phyloP scores from a whole-genome alignment of 441 rosid species.

The Viola pubescens region DNA sequence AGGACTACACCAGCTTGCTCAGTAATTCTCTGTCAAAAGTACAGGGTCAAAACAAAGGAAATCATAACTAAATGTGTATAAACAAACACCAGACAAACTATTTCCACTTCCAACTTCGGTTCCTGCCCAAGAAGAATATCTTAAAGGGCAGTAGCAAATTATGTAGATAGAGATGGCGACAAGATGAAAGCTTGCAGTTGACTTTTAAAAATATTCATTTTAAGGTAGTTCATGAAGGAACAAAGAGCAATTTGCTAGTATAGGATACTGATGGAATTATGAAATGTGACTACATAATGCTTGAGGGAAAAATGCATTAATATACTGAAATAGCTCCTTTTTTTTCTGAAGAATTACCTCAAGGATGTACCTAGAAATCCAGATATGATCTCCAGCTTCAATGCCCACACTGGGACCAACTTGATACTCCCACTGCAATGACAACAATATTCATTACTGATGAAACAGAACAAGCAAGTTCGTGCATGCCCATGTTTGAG shows the following conservation, averaged over 20 bases:
- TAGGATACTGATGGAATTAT: background rate
- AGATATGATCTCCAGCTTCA: constrained; percentile 88
- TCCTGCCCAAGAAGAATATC: background rate
- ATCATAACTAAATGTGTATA: background rate
- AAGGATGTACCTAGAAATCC: constrained; percentile 93
- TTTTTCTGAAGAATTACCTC: constrained; percentile 43
- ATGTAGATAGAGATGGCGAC: background rate
- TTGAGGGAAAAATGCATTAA: background rate
- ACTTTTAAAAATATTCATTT: no score
- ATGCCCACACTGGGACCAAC: constrained; percentile 98
- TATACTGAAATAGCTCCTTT: background rate
- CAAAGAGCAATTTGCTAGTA: background rate
- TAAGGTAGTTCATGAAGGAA: background rate
- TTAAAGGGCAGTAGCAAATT: constrained; percentile 6
- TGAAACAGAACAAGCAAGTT: no score
- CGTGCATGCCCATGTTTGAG: background rate
- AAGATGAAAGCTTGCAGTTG: no score
- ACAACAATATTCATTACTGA: constrained; percentile 5
- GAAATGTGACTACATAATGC: background rate
- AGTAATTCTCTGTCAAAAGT: constrained; percentile 69
- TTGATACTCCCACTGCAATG: constrained; percentile 89
- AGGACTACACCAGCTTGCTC: constrained; percentile 96
- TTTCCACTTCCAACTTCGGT: background rate
- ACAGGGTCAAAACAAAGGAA: constrained; percentile 12
- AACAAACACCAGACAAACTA: background rate